Percentiles rank a stretch among this genome's conserved stretches.
Conservation (phyloP, 805 yeast genomes). For the Cyberlindnera euphorbiae region DNA sequence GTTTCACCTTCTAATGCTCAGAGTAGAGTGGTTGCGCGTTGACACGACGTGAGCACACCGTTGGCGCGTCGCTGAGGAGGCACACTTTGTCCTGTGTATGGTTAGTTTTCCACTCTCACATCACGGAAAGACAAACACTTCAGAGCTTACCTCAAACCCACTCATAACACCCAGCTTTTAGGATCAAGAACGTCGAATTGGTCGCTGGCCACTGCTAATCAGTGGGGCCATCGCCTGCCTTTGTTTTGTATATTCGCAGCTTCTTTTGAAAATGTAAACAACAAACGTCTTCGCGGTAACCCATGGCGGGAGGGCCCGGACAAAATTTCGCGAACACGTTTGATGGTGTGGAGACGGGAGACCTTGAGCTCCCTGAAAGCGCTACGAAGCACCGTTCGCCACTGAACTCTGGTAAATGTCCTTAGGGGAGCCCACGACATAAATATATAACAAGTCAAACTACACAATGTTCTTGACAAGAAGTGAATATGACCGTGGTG, state of each 20-base stretch:
- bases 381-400: no score
- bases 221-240: no score
- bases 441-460: neutral
- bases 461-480: slow-evolving; percentile 87
- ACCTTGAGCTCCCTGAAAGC: no score
- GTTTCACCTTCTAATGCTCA: slow-evolving; percentile 30
- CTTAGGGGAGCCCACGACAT: no score
- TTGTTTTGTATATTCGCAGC: no score
- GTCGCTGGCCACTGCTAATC: no score
- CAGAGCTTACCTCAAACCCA: slow-evolving; percentile 6
- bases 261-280: neutral
- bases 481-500: slow-evolving; percentile 99
- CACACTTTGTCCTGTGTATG: slow-evolving; percentile 27
- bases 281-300: slow-evolving; percentile 7
- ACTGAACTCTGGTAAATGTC: no score
- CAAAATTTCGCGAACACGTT: slow-evolving; percentile 3
- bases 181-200: no score
- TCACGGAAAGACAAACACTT: no score
- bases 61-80: slow-evolving; percentile 19
- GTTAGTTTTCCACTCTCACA: no score
- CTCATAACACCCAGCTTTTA: slow-evolving; percentile 6
- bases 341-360: no score
- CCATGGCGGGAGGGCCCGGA: no score
- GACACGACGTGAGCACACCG: slow-evolving; percentile 27
- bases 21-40: slow-evolving; percentile 32